Evolutionary conservation across 2,329 filamentous ascomycete genomes (phyloP), one percentile per base, ranked within the genome.

Genomic region (Rosellinia necatrix): DNA sequence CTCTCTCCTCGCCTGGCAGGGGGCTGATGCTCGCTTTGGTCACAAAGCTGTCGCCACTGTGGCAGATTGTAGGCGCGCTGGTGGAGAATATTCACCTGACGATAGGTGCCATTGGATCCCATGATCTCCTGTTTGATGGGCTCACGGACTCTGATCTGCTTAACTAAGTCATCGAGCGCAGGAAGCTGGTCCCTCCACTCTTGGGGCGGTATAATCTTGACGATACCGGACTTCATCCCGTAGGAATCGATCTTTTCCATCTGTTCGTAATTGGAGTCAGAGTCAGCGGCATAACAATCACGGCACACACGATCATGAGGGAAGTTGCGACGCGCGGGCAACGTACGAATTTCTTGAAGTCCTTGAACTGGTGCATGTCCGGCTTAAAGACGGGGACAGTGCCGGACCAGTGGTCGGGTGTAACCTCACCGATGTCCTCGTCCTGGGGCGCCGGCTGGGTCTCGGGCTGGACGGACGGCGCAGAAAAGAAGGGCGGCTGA

Each of bases 61-160:
- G 93, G 93, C 4, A 99, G 80, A 66, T 97, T 99, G 77, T 99
- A 99, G 12, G 92, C 92, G 71, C 94, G 85, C 71, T 96, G 91
- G 75, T 97, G 96, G 68, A 97, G 87, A 57, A 99, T 92, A 70
- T 99, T 99, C 69, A 94, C 91, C 73, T 99, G 94, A 30, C 93
- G 93, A 71, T 97, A 99, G 53, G 91, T 96, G 53, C 94, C 96
- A 70, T 93, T 91, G 48, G 90, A 91, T 37, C 94, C 94, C 80
- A 96, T 93, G 67, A 99, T 99, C 68, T 99, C 94, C 74, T 99
- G 94, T 70, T 92, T 96, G 71, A 99, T 97, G 3, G 94, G 94
- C 64, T 99, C 96, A 74, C 93, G 93, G 68, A 99, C 92, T 70
- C 87, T 88, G 72, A 99, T 90, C 60, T 89, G 87, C 75, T 97